These are phyloP conservation scores for Brachypodium distachyon DNA, from an alignment of 202 grass and related monocot species.

Conservation along the genomic window DNA sequence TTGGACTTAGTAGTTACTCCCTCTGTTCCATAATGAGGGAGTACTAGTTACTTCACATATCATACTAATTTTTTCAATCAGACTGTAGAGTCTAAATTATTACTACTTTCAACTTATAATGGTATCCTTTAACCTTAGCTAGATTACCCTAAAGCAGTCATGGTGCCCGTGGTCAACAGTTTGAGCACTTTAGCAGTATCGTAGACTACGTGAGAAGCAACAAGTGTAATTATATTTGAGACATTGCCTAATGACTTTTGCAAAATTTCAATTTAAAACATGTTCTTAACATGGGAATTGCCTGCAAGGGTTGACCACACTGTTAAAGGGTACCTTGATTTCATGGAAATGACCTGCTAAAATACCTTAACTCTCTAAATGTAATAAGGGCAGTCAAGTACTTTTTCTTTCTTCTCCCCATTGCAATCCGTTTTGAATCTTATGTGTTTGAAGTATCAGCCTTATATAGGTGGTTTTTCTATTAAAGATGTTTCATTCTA, in stretches of 20 bases:
- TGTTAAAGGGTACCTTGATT: conserved; percentile 4
- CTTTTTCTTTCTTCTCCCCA: not conserved
- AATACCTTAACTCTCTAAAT: not conserved
- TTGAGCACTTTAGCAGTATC: not conserved
- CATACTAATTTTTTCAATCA: not conserved
- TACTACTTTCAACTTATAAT: no score
- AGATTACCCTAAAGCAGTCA: not conserved
- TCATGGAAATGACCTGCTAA: not conserved
- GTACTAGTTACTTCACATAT: not conserved
- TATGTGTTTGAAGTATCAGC: not conserved
- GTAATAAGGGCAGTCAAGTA: not conserved
- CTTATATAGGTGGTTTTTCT: not conserved
- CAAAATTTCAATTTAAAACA: not conserved
- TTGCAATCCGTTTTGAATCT: not conserved
- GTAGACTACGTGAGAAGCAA: not conserved
- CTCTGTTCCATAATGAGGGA: no score
- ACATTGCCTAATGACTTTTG: not conserved
- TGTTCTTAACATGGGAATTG: not conserved
- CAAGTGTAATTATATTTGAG: not conserved
- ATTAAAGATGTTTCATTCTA: not conserved
- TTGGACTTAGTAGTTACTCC: no score
- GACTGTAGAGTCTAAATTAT: no score
- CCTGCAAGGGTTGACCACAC: not conserved
- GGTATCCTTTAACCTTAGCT: not conserved
- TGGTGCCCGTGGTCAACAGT: not conserved